Conservation (phyloP, 371 early-diverging fungal genomes). For the Haplosporangium sp. region DNA sequence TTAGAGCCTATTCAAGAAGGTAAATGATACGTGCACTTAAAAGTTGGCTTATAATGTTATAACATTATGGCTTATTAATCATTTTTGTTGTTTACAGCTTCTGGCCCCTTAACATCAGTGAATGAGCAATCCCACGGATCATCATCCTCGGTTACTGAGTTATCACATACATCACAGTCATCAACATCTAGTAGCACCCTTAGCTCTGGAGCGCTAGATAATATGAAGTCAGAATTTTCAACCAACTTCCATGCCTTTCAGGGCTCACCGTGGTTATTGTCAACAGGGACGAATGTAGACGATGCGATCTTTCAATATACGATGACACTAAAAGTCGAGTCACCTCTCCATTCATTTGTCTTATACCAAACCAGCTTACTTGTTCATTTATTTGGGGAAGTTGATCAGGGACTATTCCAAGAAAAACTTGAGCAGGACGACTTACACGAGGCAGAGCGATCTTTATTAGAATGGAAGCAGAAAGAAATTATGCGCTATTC, state of each 20-base stretch:
- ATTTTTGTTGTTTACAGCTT: not conserved
- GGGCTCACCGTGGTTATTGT: not conserved
- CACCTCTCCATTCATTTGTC: not conserved
- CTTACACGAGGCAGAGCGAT: not conserved
- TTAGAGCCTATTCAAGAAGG: not conserved
- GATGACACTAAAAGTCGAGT: not conserved
- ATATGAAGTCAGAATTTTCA: not conserved
- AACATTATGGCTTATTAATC: not conserved
- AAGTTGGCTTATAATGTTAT: not conserved
- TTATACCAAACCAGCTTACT: not conserved
- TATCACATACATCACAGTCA: not conserved
- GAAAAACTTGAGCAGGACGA: not conserved
- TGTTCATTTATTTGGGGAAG: not conserved
- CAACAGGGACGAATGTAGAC: not conserved
- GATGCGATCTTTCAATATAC: not conserved
- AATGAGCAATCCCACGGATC: not conserved
- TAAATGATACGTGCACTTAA: not conserved
- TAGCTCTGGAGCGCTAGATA: not conserved
- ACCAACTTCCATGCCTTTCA: not conserved
- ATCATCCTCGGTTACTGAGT: not conserved
- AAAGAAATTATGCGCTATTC: not conserved
- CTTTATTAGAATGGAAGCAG: not conserved
- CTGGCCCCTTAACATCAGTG: not conserved
- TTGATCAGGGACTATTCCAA: not conserved
- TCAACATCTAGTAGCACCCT: not conserved